Percentiles rank a stretch among this genome's conserved stretches.
These are phyloP conservation scores for Zopfia rhizophila DNA, from an alignment of 2,329 filamentous ascomycete species.

Conservation along the genomic window DNA sequence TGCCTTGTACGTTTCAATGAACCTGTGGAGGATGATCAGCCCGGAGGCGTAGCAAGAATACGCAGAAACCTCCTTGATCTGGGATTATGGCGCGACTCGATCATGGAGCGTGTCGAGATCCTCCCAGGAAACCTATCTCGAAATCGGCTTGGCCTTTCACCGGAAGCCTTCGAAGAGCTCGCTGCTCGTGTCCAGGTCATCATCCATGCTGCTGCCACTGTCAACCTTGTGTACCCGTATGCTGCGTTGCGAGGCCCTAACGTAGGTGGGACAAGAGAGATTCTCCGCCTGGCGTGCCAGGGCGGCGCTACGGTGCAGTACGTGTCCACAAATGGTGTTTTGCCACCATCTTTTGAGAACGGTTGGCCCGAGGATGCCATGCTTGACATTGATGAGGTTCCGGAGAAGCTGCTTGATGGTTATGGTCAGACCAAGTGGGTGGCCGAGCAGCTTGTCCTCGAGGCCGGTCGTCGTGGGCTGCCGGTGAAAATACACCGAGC, in stretches of 20 bases:
- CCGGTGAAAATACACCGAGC: constrained; percentile 77
- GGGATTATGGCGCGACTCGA: constrained; percentile 79
- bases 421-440: constrained; percentile 87
- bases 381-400: constrained; percentile 74
- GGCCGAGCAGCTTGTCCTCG: constrained; percentile 77
- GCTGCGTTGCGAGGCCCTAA: constrained; percentile 79
- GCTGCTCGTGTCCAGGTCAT: constrained; percentile 75
- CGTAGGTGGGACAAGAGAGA: constrained; percentile 80
- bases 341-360: constrained; percentile 72
- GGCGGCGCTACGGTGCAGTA: constrained; percentile 79
- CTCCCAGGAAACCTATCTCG: constrained; percentile 77
- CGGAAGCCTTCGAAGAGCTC: constrained; percentile 72
- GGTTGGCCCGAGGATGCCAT: constrained; percentile 78
- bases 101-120: constrained; percentile 81
- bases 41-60: constrained; percentile 76
- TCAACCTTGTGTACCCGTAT: constrained; percentile 80
- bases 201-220: constrained; percentile 79
- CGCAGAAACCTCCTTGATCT: constrained; percentile 81
- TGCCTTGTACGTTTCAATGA: constrained; percentile 80
- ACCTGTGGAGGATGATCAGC: constrained; percentile 70
- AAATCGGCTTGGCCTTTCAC: constrained; percentile 73
- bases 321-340: constrained; percentile 81
- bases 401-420: constrained; percentile 74
- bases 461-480: constrained; percentile 74
- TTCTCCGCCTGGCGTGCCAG: constrained; percentile 75